phyloP scores from a whole-genome alignment of 768 basidiomycete genomes.

The Tylopilus intermedius region DNA sequence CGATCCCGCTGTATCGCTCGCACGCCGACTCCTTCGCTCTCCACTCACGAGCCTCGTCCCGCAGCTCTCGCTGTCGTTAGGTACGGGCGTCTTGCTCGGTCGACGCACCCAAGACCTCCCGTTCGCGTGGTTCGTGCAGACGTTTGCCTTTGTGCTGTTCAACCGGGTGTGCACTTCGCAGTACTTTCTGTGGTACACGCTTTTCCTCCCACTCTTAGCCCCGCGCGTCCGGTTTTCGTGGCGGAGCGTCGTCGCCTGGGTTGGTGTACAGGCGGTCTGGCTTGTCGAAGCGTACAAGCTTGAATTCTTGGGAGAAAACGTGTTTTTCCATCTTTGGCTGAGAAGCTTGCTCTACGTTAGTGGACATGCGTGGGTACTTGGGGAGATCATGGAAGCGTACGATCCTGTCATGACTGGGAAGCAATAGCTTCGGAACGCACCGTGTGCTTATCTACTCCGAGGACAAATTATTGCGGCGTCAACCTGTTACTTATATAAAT shows the following conservation, averaged over 20 bases:
- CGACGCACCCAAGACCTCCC: slow-evolving; percentile 53
- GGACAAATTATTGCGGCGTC: not conserved
- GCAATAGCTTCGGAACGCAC: not conserved
- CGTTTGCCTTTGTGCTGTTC: slow-evolving; percentile 86
- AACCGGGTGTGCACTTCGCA: slow-evolving; percentile 98
- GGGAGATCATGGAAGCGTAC: slow-evolving; percentile 53
- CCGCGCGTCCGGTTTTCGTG: slow-evolving; percentile 56
- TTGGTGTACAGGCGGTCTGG: slow-evolving; percentile 81
- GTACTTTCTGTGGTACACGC: slow-evolving; percentile 97
- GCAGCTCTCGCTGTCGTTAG: slow-evolving; percentile 69
- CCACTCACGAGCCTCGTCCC: slow-evolving; percentile 80
- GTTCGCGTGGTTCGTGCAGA: slow-evolving; percentile 90
- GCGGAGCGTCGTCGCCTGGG: slow-evolving; percentile 57
- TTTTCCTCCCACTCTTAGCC: slow-evolving; percentile 79
- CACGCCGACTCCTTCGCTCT: slow-evolving; percentile 52
- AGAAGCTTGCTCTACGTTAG: slow-evolving; percentile 69
- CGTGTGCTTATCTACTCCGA: not conserved
- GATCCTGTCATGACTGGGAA: not conserved
- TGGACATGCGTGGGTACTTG: slow-evolving; percentile 79
- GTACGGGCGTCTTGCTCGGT: slow-evolving; percentile 71
- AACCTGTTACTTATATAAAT: slow-evolving; percentile 11
- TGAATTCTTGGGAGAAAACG: slow-evolving; percentile 78
- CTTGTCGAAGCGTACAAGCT: slow-evolving; percentile 84
- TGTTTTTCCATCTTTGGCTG: slow-evolving; percentile 73
- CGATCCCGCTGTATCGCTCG: slow-evolving; percentile 25